Evolutionary conservation across 495 filamentous ascomycete genomes (phyloP).

Genomic region (Podospora anserina): DNA sequence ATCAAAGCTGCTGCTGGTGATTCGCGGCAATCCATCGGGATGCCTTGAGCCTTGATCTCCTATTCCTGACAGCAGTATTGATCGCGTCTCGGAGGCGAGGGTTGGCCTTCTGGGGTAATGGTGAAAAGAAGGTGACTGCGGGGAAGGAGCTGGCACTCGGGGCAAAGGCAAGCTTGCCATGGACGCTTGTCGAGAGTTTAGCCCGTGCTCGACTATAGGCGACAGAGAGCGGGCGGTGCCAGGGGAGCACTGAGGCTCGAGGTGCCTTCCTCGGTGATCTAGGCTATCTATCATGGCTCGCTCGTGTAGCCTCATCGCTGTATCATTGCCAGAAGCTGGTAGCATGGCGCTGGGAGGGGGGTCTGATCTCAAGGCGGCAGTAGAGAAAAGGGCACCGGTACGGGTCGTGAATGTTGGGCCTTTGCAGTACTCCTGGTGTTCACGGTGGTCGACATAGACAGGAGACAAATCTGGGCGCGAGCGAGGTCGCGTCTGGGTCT

Average conservation of each 20-base stretch:
- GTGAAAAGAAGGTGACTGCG: constrained; percentile 11
- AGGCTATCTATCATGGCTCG: constrained; percentile 40
- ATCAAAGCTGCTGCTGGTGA: neutral
- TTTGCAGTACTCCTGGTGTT: constrained; percentile 16
- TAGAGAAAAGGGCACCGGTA: constrained; percentile 29
- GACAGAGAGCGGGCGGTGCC: constrained; percentile 24
- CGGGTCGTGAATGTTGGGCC: constrained; percentile 22
- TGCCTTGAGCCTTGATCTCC: neutral
- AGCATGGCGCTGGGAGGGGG: constrained; percentile 38
- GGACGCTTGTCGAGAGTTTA: constrained; percentile 17
- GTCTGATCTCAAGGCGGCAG: constrained; percentile 29
- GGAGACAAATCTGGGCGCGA: constrained; percentile 35
- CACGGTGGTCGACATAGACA: constrained; percentile 33
- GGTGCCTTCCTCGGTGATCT: constrained; percentile 29
- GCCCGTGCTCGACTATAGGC: constrained; percentile 28
- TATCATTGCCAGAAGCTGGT: constrained; percentile 35
- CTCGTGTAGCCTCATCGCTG: constrained; percentile 38
- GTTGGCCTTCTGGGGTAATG: constrained; percentile 22
- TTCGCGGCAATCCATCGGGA: neutral
- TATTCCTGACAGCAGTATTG: constrained; percentile 31
- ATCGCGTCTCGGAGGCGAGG: constrained; percentile 27
- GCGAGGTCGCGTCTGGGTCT: constrained; percentile 30
- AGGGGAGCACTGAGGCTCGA: constrained; percentile 17
- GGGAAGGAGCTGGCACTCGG: constrained; percentile 15
- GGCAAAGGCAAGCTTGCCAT: constrained; percentile 17